Evolutionary conservation across 139 green algal genomes (phyloP).

Genomic region (Micractinium sp.): DNA sequence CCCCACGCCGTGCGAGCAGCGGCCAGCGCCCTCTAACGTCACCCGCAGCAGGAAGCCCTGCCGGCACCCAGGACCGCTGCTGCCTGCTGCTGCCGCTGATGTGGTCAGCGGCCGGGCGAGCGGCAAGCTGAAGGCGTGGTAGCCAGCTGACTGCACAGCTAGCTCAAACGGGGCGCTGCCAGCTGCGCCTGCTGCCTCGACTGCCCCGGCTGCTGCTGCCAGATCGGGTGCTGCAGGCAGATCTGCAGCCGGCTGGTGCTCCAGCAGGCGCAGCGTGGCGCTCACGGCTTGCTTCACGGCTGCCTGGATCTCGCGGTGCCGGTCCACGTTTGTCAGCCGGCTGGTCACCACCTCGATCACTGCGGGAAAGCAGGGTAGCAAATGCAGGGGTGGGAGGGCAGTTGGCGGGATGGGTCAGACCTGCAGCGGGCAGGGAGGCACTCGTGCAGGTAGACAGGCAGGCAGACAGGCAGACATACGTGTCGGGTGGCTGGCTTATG

Average conservation of each 20-base stretch:
- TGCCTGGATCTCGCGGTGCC: conserved; percentile 76
- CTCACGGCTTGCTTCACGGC: conserved; percentile 45
- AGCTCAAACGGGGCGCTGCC: not conserved
- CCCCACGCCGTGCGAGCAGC: conserved; percentile 57
- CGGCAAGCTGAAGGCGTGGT: conserved; percentile 63
- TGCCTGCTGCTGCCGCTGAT: not conserved
- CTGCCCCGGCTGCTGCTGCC: not conserved
- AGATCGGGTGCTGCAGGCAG: not conserved
- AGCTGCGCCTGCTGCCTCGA: not conserved
- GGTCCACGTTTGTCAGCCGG: conserved; percentile 72
- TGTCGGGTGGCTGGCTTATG: too few relatives aligned
- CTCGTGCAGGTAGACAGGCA: not conserved
- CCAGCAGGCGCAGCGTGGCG: conserved; percentile 8
- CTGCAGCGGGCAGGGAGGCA: not conserved
- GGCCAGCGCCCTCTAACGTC: conserved; percentile 1
- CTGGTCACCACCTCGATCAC: conserved; percentile 87
- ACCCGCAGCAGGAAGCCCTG: conserved; percentile 64
- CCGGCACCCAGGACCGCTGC: not conserved
- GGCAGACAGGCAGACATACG: too few relatives aligned
- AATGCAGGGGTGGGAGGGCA: not conserved
- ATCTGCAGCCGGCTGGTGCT: conserved; percentile 21
- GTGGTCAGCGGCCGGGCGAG: conserved; percentile 71
- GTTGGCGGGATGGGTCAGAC: not conserved
- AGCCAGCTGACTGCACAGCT: conserved; percentile 15
- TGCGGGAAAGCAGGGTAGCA: not conserved